Evolutionary conservation across 2,329 filamentous ascomycete species (phyloP), one percentile per base, ranked within the genome.

Genomic region (Botrytis byssoidea): DNA sequence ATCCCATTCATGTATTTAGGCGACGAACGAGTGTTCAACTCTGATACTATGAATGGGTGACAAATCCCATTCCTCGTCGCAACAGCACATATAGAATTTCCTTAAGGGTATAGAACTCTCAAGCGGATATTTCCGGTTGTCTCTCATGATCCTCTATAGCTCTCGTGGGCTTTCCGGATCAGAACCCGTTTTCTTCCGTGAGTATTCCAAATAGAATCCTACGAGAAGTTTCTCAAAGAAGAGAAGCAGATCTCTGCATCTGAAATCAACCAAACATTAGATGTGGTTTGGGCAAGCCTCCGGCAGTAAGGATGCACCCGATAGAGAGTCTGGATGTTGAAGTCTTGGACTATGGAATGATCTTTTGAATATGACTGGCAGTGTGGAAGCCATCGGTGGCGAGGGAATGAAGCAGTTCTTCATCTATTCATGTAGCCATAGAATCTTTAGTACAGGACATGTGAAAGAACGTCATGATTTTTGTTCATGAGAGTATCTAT

Each of bases 1-100:
- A 92, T 0, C 87, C 97, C 0, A 93, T 97, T 0, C 83, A 86
- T 1, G 82, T 86, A 57, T 83, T 97, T 97, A 10, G 86, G 86
- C 83, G 86, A 86, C 83, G 75, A 81, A 60, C 77, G 78, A 65
- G 66, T 79, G 29, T 76, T 76, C 88, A 84, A 82, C 20, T 87
- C 14, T 29, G 10, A 29, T 16, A 37, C 89, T 22, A 90, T 93
- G 3, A 91, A 90, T 0, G 95, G 16, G 97, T 98, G 74, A 96
- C 98, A 80, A 94, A 98, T 98, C 20, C n/a, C n/a, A 32, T 37
- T 57, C 35, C 48, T 55, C 48, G 16, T 42, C 4, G 48, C 18
- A 68, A 42, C 5, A 57, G 25, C 10, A 32, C 66, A n/a, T 25
- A 29, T 29, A 29, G 14, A 37, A 12, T 42, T 42, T n/a, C 29